Evolutionary conservation across 116 monocot genomes (phyloP), one percentile per base, ranked within the genome.

Genomic region (Zostera marina): DNA sequence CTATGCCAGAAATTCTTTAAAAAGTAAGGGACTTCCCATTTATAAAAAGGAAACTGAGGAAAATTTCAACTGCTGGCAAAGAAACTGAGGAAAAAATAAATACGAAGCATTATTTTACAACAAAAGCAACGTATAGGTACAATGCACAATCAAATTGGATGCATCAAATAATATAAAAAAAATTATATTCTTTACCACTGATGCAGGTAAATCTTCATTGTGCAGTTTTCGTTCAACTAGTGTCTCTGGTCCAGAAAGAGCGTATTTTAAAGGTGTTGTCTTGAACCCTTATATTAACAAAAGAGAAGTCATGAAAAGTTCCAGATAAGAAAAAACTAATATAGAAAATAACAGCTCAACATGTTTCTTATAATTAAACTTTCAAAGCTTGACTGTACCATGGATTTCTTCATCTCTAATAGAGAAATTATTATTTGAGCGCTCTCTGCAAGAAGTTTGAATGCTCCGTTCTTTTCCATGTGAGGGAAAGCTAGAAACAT

Each of bases 391-490:
- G 47, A 42, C 62, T 70, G 55, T 78, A 46, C 48, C 60, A 53
- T 74, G 70, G 38, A 15, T 70, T 48, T 59, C 66, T 56, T 80
- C 85, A 22, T 57, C 57, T 68, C 77, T 72, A 22, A 47, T 49
- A 58, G 56, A 43, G 21, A 46, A 63, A 66, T 70, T 68, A 54
- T 72, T 79, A 16, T 55, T 32, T 20, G 73, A 21, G 38, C 54
- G 58, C 42, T 77, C 71, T 24, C 47, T 44, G 59, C 73, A 47
- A 42, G 63, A 58, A 58, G 56, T 64, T 63, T 69, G 76, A 43
- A 61, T 41, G 16, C 60, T 74, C 42, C 69, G 68, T 22, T 46
- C 57, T 65, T 79, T 90, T 56, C 65, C 80, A 65, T 74, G 72
- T 42, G 74, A 49, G 42, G 70, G 56, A 57, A 63, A 57, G 22